Conservation (phyloP, 192 early-diverging fungal genomes). For the Backusella luteola region DNA sequence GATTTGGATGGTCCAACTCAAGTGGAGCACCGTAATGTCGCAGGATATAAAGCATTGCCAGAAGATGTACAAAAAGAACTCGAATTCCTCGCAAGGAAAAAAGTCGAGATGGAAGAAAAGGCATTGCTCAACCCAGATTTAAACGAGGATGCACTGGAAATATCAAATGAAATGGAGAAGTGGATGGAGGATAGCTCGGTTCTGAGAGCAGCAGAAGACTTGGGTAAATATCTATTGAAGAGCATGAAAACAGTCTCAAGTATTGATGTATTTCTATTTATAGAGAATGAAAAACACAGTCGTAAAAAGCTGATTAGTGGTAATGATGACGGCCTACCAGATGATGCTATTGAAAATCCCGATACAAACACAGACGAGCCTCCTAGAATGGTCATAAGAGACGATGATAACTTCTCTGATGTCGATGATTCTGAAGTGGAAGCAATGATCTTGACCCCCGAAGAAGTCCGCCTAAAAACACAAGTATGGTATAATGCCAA, state of each 20-base stretch:
- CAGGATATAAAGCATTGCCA: neutral
- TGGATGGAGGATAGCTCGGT: slow-evolving; percentile 34
- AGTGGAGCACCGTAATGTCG: neutral
- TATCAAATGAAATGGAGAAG: slow-evolving; percentile 36
- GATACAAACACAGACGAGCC: neutral
- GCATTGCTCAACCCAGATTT: slow-evolving; percentile 26
- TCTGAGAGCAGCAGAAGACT: slow-evolving; percentile 31
- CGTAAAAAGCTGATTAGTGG: slow-evolving; percentile 5
- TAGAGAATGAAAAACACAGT: slow-evolving; percentile 24
- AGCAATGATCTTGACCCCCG: slow-evolving; percentile 9
- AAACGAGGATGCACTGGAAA: slow-evolving; percentile 48
- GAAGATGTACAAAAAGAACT: neutral
- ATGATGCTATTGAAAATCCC: neutral
- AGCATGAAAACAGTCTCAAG: too few species aligned
- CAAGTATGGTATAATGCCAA: too few species aligned
- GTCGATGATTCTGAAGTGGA: slow-evolving; percentile 79
- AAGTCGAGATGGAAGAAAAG: neutral
- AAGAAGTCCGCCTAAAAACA: too few species aligned
- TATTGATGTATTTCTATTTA: neutral
- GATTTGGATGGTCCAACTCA: neutral
- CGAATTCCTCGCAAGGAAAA: neutral
- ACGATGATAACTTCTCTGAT: slow-evolving; percentile 39
- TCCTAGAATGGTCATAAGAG: slow-evolving; percentile 12
- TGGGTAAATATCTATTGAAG: neutral
- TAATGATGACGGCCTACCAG: neutral